Evolutionary conservation across 2,329 filamentous ascomycete genomes (phyloP), one percentile per base, ranked within the genome.

Genomic region (Teratosphaeria zuluensis): DNA sequence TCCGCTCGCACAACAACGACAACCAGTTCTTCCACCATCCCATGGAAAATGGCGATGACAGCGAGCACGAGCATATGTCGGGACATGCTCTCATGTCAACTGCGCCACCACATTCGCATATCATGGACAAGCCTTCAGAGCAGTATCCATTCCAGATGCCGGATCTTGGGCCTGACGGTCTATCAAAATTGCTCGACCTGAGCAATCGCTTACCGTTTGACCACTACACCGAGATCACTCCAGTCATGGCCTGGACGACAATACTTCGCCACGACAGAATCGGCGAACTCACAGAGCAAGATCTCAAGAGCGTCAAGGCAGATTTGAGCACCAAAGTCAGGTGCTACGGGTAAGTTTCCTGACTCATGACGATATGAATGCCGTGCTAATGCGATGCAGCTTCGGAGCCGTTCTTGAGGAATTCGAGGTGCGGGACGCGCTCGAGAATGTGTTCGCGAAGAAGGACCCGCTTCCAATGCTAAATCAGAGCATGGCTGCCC

Each of bases 21-120:
- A 66, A 66, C 53, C 66, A 72, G 53, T 64, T 66, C 14, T 65
- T 69, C 58, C 68, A 72, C 56, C 71, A 74, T 53, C 71, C 71
- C 0, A 67, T 69, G 64, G 71, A 73, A 61, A 74, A 77, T 56
- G 60, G 78, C 62, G 74, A 77, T 54, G 76, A 81, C 64, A 73
- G 84, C 58, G 75, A 86, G 60, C 77, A 81, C 56, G 86, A 87
- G 63, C 92, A 89, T 64, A 72, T 73, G 69, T 71, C 70, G 28
- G 94, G 92, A 48, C 94, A 99, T 73, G 92, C 90, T 4, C 79
- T 97, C 65, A 97, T 97, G 92, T 89, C 90, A 16, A 89, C 88
- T 16, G 95, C 90, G 70, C 92, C 92, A 53, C 90, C 92, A 4
- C 83, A 85, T 56, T 80, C 77, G 59, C 81, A 85, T 66, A 80